Conservation (phyloP, 768 basidiomycete species). For the Lactarius pseudohatsudake region DNA sequence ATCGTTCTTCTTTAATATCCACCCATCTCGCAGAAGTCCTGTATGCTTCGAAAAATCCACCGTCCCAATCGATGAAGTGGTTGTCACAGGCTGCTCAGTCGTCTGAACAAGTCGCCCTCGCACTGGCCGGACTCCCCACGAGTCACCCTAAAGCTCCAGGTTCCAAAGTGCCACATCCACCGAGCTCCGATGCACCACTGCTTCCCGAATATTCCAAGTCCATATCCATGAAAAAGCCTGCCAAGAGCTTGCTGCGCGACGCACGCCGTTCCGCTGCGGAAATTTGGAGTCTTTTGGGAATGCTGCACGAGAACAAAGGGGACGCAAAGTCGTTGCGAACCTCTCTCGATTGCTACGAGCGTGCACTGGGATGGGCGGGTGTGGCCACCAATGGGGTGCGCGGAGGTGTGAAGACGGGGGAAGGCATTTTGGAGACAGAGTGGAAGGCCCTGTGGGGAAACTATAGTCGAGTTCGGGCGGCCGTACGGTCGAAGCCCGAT, state of each 20-base stretch:
- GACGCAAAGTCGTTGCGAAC: constrained; percentile 36
- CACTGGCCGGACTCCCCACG: constrained; percentile 47
- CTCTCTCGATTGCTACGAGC: constrained; percentile 65
- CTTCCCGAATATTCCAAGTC: constrained; percentile 48
- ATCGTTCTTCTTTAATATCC: constrained; percentile 71
- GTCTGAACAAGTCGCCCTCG: constrained; percentile 61
- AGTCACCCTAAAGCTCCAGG: constrained; percentile 38
- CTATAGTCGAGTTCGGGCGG: constrained; percentile 46
- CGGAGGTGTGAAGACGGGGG: constrained; percentile 45
- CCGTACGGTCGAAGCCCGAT: constrained; percentile 2
- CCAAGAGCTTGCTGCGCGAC: constrained; percentile 61
- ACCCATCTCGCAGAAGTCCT: constrained; percentile 74
- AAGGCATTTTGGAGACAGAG: constrained; percentile 56
- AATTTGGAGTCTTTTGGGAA: constrained; percentile 72
- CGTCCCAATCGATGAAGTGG: constrained; percentile 51
- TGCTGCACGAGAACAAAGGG: constrained; percentile 52
- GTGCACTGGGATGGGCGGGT: constrained; percentile 70
- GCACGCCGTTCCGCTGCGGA: constrained; percentile 69
- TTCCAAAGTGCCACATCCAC: constrained; percentile 39
- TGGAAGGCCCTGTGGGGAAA: constrained; percentile 63
- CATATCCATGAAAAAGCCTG: constrained; percentile 51
- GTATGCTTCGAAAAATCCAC: constrained; percentile 47
- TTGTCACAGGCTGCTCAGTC: constrained; percentile 62
- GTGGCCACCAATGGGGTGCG: constrained; percentile 39
- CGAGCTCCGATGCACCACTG: constrained; percentile 43